phyloP scores from a whole-genome alignment of 257 asterid genomes.

The Petunia secreta region DNA sequence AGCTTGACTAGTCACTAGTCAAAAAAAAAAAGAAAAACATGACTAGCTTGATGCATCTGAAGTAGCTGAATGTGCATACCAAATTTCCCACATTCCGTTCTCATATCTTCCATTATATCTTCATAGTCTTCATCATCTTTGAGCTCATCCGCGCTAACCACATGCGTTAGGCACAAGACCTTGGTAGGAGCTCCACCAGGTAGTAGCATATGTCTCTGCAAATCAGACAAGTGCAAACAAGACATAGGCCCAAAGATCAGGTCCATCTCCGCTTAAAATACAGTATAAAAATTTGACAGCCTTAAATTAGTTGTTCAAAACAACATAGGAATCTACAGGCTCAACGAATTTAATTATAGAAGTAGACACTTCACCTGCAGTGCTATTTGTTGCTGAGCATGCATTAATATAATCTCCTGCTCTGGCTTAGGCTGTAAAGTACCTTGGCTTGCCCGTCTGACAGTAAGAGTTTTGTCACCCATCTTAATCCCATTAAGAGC shows the following conservation, averaged over 20 bases:
- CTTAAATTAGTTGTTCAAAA: neutral
- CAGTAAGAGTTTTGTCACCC: conserved; percentile 98
- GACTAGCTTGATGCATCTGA: neutral
- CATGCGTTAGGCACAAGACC: conserved; percentile 88
- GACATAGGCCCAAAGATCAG: neutral
- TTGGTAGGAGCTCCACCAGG: conserved; percentile 69
- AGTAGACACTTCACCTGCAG: conserved; percentile 61
- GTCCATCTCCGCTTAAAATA: neutral
- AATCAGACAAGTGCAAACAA: neutral
- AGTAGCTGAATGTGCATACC: conserved; percentile 32
- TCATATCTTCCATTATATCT: conserved; percentile 91
- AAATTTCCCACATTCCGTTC: conserved; percentile 80
- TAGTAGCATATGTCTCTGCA: conserved; percentile 77
- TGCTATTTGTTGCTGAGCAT: conserved; percentile 95
- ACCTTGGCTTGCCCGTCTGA: conserved; percentile 95
- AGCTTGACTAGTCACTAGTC: neutral
- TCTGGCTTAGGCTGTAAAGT: conserved; percentile 86
- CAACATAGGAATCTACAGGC: neutral
- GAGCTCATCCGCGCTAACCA: conserved; percentile 75
- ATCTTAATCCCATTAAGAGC: conserved; percentile 98
- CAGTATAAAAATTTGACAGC: neutral
- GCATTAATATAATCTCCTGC: conserved; percentile 87
- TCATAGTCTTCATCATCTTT: conserved; percentile 78
- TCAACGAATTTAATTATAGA: neutral
- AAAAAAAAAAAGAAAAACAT: neutral